phyloP scores from a whole-genome alignment of 768 basidiomycete species.

The Guyanaporus albipodus region DNA sequence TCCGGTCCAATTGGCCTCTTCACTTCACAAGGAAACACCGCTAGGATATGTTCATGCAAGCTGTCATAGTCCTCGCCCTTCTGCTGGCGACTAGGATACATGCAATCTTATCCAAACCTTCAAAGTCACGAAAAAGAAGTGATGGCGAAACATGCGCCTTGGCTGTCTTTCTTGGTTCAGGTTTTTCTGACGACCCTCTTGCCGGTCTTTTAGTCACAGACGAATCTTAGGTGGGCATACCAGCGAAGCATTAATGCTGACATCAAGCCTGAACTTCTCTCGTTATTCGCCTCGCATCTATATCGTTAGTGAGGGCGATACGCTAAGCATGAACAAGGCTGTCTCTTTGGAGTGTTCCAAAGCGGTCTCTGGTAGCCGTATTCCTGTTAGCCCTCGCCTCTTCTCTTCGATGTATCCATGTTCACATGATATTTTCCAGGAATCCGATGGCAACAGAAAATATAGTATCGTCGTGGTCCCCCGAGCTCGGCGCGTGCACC shows the following conservation, averaged over 20 bases:
- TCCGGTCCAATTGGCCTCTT: no score
- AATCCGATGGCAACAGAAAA: not conserved
- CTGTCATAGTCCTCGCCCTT: not conserved
- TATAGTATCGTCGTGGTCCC: constrained; percentile 69
- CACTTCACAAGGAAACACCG: no score
- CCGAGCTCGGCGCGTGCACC: constrained; percentile 84
- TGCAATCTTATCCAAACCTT: constrained; percentile 12
- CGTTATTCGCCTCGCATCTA: constrained; percentile 79
- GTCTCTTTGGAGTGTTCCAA: constrained; percentile 51
- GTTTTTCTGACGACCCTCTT: constrained; percentile 39
- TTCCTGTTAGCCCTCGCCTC: constrained; percentile 14
- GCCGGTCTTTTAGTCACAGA: constrained; percentile 2
- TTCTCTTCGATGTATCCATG: not conserved
- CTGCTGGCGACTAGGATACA: constrained; percentile 19
- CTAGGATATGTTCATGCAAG: constrained; percentile 15
- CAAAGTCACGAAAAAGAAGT: constrained; percentile 12
- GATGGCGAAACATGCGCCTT: constrained; percentile 41
- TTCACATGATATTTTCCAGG: constrained; percentile 12
- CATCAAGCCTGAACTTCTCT: constrained; percentile 67
- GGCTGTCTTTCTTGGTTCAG: constrained; percentile 92
- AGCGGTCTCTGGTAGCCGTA: not conserved
- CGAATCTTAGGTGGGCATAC: constrained; percentile 82
- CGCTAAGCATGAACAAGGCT: constrained; percentile 72
- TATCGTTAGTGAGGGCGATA: constrained; percentile 77
- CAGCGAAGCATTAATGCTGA: constrained; percentile 71